phyloP scores from a whole-genome alignment of 371 early-diverging fungal species.

The Mortierella sp. region DNA sequence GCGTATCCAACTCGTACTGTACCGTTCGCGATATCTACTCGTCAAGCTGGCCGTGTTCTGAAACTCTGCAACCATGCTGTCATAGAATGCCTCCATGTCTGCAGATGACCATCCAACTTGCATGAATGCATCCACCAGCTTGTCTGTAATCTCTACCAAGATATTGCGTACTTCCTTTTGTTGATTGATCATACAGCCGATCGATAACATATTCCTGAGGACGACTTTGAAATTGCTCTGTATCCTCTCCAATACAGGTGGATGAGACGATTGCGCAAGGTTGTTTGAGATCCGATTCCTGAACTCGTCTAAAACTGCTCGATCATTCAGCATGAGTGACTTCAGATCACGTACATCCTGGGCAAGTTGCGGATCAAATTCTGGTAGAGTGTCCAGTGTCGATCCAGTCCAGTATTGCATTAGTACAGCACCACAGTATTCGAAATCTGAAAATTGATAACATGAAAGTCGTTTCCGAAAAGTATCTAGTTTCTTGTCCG shows the following conservation, averaged over 20 bases:
- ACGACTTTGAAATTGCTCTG: constrained; percentile 54
- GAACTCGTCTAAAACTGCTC: constrained; percentile 47
- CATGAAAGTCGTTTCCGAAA: constrained; percentile 67
- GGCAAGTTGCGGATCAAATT: constrained; percentile 59
- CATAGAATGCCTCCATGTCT: constrained; percentile 42
- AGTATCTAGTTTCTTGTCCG: constrained; percentile 70
- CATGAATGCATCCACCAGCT: constrained; percentile 62
- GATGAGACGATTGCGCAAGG: constrained; percentile 40
- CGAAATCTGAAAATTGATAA: constrained; percentile 65
- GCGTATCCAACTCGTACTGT: constrained; percentile 49
- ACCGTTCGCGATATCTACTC: constrained; percentile 46
- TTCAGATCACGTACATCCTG: constrained; percentile 53
- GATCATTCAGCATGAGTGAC: constrained; percentile 44
- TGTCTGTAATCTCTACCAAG: constrained; percentile 64
- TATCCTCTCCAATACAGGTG: constrained; percentile 54
- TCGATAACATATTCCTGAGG: constrained; percentile 61
- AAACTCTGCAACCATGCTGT: constrained; percentile 35
- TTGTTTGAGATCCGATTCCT: constrained; percentile 48
- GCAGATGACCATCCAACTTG: constrained; percentile 50
- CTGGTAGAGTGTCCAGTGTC: constrained; percentile 48
- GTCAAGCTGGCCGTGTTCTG: constrained; percentile 31
- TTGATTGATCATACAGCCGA: constrained; percentile 63
- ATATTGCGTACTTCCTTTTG: constrained; percentile 69
- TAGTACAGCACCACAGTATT: constrained; percentile 60
- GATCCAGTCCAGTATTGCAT: constrained; percentile 55